These are phyloP conservation scores for Salix koriyanagi DNA, from an alignment of 345 rosid genomes.

Conservation along the genomic window DNA sequence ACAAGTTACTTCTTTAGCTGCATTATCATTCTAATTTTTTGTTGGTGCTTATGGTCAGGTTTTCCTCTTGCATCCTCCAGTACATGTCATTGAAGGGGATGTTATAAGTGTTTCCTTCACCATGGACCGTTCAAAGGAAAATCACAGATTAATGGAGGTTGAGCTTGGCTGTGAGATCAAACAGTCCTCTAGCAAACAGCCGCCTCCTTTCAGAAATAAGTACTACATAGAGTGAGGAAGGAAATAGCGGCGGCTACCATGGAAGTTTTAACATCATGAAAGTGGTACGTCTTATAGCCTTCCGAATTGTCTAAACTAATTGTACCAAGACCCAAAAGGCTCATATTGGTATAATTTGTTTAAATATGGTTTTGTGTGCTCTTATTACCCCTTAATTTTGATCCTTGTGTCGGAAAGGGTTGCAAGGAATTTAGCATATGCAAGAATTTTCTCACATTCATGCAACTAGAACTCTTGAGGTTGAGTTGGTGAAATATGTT, in stretches of 20 bases:
- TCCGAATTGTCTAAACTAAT: not conserved
- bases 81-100: slow-evolving; percentile 51
- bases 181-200: slow-evolving; percentile 47
- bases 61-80: slow-evolving; percentile 58
- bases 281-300: not conserved
- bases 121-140: slow-evolving; percentile 83
- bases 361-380: not conserved
- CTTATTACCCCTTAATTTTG: not conserved
- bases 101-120: slow-evolving; percentile 50
- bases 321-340: not conserved
- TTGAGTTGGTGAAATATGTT: not conserved
- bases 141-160: slow-evolving; percentile 83
- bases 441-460: not conserved
- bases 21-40: not conserved
- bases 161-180: slow-evolving; percentile 59
- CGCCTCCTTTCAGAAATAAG: slow-evolving; percentile 47
- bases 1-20: not conserved
- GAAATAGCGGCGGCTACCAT: not conserved
- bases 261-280: not conserved
- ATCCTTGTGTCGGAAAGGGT: not conserved
- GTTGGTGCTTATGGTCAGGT: slow-evolving; percentile 44
- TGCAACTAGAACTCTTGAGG: not conserved
- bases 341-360: not conserved
- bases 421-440: not conserved
- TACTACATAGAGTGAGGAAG: slow-evolving; percentile 68